Evolutionary conservation across 495 filamentous ascomycete species (phyloP), one percentile per base, ranked within the genome.

Genomic region (Trichoderma asperelloides): DNA sequence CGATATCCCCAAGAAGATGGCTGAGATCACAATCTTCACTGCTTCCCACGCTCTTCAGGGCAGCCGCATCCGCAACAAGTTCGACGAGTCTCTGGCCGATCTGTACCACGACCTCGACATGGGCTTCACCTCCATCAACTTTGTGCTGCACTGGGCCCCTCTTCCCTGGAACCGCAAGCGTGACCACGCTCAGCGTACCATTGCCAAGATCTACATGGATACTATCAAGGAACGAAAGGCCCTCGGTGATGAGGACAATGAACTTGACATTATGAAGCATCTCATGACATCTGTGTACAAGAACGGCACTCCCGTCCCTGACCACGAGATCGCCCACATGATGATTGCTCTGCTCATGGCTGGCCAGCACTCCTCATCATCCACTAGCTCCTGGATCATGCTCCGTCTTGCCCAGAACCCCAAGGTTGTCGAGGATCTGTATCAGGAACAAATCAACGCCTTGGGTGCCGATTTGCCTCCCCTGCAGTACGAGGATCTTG

Each of bases 291-390:
- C 88, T 67, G 79, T 77, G 2, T 96, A 96, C 84, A 92, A 92
- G 77, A 81, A 90, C 71, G 90, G 89, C 66, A 80, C 77, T 33
- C 75, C 77, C 7, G 80, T 94, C 8, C 88, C 91, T 13, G 91
- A 96, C 74, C 83, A 88, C 68, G 91, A 96, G 70, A 85, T 94
- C 45, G 91, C 91, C 8, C 91, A 94, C 74, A 93, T 96, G 86
- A 92, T 96, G 89, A 96, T 96, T 73, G 90, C 91, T 0, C 84
- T 96, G 28, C 81, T 96, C 11, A 93, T 96, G 91, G 91, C 90
- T 39, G 91, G 91, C 67, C 91, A 96, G 73, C 91, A 96, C 80
- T 93, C 90, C 1, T 92, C 90, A 3, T 91, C 91, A 49, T 89
- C 90, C 8, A 91, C 89, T 60, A 88, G 85, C 72, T 81, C 89